These are phyloP conservation scores for Linum lewisii DNA, from an alignment of 345 rosid species.

Conservation along the genomic window DNA sequence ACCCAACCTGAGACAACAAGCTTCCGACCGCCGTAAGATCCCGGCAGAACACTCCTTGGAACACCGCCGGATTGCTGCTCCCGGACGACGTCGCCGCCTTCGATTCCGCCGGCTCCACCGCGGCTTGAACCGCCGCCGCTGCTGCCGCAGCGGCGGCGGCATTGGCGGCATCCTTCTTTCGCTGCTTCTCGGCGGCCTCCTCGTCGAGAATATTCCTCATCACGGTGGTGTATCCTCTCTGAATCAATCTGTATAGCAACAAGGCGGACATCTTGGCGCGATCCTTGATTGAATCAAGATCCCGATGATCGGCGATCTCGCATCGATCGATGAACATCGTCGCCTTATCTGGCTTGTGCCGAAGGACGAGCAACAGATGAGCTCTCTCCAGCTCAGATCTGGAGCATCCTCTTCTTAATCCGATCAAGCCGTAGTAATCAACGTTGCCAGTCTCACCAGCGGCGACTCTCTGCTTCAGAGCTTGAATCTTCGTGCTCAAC, in stretches of 20 bases:
- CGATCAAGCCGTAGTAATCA: conserved; percentile 76
- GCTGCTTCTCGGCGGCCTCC: conserved; percentile 49
- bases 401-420: conserved; percentile 75
- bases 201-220: conserved; percentile 25
- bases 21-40: conserved; percentile 74
- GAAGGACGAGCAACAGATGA: conserved; percentile 53
- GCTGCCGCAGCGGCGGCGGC: conserved; percentile 32
- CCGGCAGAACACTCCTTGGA: conserved; percentile 89
- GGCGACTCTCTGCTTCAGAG: conserved; percentile 62
- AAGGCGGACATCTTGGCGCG: background rate
- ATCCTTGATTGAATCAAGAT: conserved; percentile 63
- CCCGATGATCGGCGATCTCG: conserved; percentile 57
- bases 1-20: conserved; percentile 63
- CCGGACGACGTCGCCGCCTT: conserved; percentile 17
- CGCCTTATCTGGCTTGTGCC: conserved; percentile 85
- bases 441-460: conserved; percentile 70
- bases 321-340: conserved; percentile 61
- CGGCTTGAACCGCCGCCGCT: conserved; percentile 28
- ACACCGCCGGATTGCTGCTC: conserved; percentile 30
- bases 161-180: conserved; percentile 39
- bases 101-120: conserved; percentile 14
- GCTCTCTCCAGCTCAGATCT: conserved; percentile 88
- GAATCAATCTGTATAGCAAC: conserved; percentile 1
- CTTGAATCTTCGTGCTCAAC: conserved; percentile 50
- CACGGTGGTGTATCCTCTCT: background rate